Conservation (phyloP, 179 eudicot species). For the Silene noctiflora region DNA sequence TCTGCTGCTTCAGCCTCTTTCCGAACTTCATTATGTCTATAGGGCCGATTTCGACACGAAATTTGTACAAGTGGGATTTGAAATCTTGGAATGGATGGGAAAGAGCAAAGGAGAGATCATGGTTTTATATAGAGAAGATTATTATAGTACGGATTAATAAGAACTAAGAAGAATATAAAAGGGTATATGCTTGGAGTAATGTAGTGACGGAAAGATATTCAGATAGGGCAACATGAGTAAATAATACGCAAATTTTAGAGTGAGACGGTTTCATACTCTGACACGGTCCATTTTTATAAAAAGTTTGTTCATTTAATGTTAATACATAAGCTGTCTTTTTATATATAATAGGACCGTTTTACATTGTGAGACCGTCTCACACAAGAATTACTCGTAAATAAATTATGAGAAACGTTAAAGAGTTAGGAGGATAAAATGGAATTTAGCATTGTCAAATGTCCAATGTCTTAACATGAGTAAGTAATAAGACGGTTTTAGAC, state of each 20-base stretch:
- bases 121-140: conserved; percentile 15
- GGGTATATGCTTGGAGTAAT: conserved; percentile 72
- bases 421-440: background rate
- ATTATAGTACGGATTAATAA: background rate
- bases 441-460: too few species aligned
- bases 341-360: too few species aligned
- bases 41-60: background rate
- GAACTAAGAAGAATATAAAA: conserved; percentile 35
- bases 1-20: conserved; percentile 68
- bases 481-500: too few species aligned
- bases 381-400: too few species aligned
- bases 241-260: too few species aligned
- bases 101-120: conserved; percentile 4
- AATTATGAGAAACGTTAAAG: background rate
- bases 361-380: too few species aligned
- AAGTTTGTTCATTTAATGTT: too few species aligned
- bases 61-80: background rate
- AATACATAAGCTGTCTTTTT: too few species aligned
- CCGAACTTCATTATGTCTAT: conserved; percentile 63
- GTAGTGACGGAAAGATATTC: background rate
- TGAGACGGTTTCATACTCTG: too few species aligned
- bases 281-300: too few species aligned
- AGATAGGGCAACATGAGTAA: background rate
- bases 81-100: background rate
- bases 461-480: too few species aligned